A percentile compares a stretch with the other conserved stretches of the same genome.
phyloP scores from a whole-genome alignment of 257 asterid species.

The Leonotis leonurus region DNA sequence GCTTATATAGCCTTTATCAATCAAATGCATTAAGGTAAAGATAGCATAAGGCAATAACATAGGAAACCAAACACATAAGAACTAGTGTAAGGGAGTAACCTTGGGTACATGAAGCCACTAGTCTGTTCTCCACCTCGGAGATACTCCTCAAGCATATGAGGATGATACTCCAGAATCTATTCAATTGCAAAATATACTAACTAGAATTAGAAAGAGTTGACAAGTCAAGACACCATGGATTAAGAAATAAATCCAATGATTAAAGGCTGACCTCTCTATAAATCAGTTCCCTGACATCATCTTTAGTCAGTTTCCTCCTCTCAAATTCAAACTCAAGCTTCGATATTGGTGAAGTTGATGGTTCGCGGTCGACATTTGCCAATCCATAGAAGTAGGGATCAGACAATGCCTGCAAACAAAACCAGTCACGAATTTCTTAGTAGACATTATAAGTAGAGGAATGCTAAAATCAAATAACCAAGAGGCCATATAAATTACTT shows the following conservation, averaged over 20 bases:
- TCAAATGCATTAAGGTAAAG: not conserved
- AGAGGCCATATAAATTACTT: slow-evolving; percentile 35
- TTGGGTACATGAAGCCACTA: slow-evolving; percentile 96
- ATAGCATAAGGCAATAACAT: not conserved
- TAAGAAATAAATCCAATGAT: slow-evolving; percentile 12
- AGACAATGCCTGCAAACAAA: slow-evolving; percentile 54
- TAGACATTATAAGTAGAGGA: not conserved
- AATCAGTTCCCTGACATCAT: slow-evolving; percentile 88
- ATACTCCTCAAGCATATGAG: slow-evolving; percentile 94
- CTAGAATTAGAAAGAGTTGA: slow-evolving; percentile 7
- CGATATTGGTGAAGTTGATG: slow-evolving; percentile 74
- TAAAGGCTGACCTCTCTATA: slow-evolving; percentile 49
- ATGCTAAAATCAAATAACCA: slow-evolving; percentile 3
- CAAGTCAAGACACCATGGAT: slow-evolving; percentile 1
- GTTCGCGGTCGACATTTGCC: slow-evolving; percentile 84
- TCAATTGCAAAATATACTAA: slow-evolving; percentile 10
- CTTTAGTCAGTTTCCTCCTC: slow-evolving; percentile 78
- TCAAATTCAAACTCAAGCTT: slow-evolving; percentile 95
- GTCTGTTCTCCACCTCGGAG: slow-evolving; percentile 89
- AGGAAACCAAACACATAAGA: not conserved
- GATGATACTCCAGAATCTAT: slow-evolving; percentile 97
- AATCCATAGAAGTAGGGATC: slow-evolving; percentile 77
- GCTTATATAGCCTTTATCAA: not conserved
- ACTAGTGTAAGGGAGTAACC: slow-evolving; percentile 53
- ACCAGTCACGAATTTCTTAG: slow-evolving; percentile 6